Conservation (phyloP, 169 alveolate species). For the Cryptosporidium ubiquitum region DNA sequence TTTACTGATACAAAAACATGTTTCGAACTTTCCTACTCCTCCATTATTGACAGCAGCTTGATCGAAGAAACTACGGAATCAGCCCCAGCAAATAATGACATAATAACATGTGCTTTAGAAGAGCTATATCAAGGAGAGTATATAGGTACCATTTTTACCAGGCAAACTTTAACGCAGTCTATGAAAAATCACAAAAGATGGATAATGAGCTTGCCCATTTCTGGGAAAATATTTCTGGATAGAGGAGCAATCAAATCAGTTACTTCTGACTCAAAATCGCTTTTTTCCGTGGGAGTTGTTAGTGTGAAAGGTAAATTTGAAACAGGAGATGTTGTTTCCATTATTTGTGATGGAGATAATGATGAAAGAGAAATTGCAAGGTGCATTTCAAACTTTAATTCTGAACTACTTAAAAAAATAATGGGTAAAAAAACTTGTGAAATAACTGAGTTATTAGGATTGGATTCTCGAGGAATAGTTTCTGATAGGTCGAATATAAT, state of each 20-base stretch:
- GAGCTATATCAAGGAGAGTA: slow-evolving; percentile 63
- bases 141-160: slow-evolving; percentile 59
- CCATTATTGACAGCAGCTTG: slow-evolving; percentile 5
- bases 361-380: slow-evolving; percentile 71
- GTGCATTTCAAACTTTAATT: slow-evolving; percentile 43
- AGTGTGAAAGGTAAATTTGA: slow-evolving; percentile 38
- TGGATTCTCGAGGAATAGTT: slow-evolving; percentile 51
- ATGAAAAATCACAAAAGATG: slow-evolving; percentile 68
- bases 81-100: neutral
- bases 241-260: slow-evolving; percentile 65
- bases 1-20: slow-evolving; percentile 7
- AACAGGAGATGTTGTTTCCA: slow-evolving; percentile 65
- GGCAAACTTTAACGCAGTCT: slow-evolving; percentile 19
- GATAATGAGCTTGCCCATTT: slow-evolving; percentile 67
- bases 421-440: slow-evolving; percentile 59
- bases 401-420: slow-evolving; percentile 16
- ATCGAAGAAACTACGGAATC: neutral
- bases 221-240: slow-evolving; percentile 46
- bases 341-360: slow-evolving; percentile 25
- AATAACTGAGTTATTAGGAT: slow-evolving; percentile 22
- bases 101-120: slow-evolving; percentile 42
- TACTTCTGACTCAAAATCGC: slow-evolving; percentile 20
- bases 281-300: slow-evolving; percentile 60
- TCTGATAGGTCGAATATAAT: slow-evolving; percentile 63
- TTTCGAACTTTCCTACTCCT: neutral